Percentiles rank a stretch among this genome's conserved stretches.
Evolutionary conservation across 2,329 filamentous ascomycete genomes (phyloP).

Genomic region (Falciphora oryzae): DNA sequence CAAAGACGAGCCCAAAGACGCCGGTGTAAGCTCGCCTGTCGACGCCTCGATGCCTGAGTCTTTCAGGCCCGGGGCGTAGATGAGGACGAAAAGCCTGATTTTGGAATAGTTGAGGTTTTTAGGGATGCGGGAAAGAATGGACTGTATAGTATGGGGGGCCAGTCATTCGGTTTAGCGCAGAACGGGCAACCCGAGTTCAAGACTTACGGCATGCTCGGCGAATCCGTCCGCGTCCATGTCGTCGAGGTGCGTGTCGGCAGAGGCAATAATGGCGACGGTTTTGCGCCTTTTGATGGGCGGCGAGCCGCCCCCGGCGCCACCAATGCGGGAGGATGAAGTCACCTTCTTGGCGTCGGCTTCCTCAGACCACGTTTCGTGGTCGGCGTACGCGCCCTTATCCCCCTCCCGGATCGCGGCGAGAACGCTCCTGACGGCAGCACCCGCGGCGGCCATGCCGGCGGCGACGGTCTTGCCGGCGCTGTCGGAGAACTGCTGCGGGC

Average conservation of each 20-base stretch:
- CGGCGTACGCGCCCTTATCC: slow-evolving; percentile 71
- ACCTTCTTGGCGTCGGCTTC: slow-evolving; percentile 68
- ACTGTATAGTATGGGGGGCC: slow-evolving; percentile 33
- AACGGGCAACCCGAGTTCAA: background rate
- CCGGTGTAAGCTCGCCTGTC: slow-evolving; percentile 47
- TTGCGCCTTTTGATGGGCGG: slow-evolving; percentile 51
- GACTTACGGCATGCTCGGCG: slow-evolving; percentile 76
- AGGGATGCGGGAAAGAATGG: slow-evolving; percentile 83
- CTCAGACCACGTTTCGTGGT: slow-evolving; percentile 89
- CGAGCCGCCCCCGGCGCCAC: background rate
- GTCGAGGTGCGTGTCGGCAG: slow-evolving; percentile 62
- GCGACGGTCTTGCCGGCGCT: slow-evolving; percentile 74
- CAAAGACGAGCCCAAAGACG: no score
- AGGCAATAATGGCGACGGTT: slow-evolving; percentile 84
- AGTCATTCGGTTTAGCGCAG: background rate
- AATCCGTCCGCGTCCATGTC: slow-evolving; percentile 53
- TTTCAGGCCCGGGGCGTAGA: slow-evolving; percentile 79
- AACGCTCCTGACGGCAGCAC: slow-evolving; percentile 75
- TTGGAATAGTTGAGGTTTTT: slow-evolving; percentile 66
- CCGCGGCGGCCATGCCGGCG: slow-evolving; percentile 76
- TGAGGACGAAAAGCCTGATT: slow-evolving; percentile 78
- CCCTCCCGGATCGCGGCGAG: slow-evolving; percentile 80
- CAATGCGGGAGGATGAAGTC: slow-evolving; percentile 22
- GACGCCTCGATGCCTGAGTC: slow-evolving; percentile 51
- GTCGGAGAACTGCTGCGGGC: slow-evolving; percentile 83